These are phyloP conservation scores for Alternaria sp. DNA, from an alignment of 2,329 filamentous ascomycete genomes.

Conservation along the genomic window DNA sequence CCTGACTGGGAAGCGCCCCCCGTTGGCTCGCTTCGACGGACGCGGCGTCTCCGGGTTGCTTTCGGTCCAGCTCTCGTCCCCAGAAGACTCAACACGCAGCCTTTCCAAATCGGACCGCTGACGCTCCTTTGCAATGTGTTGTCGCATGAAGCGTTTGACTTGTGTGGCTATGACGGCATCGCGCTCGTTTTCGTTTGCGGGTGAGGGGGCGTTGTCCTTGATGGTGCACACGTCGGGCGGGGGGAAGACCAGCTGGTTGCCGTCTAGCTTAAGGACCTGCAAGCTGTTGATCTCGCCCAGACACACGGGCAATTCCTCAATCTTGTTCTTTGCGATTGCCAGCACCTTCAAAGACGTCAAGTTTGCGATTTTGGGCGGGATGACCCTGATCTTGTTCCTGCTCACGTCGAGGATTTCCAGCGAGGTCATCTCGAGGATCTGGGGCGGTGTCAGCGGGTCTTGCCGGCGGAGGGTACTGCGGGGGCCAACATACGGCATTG, in stretches of 20 bases:
- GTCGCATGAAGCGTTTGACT: conserved; percentile 64
- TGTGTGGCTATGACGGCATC: conserved; percentile 66
- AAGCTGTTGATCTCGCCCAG: conserved; percentile 89
- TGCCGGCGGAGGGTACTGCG: background rate
- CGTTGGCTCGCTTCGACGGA: conserved; percentile 63
- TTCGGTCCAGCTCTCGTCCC: conserved; percentile 63
- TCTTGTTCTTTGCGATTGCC: conserved; percentile 84
- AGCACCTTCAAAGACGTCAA: conserved; percentile 87
- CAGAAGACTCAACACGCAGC: conserved; percentile 53
- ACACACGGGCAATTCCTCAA: conserved; percentile 81
- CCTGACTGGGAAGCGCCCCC: conserved; percentile 67
- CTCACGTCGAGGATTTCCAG: conserved; percentile 93
- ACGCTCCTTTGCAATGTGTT: conserved; percentile 47
- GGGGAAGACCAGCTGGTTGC: conserved; percentile 84
- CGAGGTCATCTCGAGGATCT: conserved; percentile 85
- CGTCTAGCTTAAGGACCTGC: conserved; percentile 86
- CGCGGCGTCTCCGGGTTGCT: conserved; percentile 78
- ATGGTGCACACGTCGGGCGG: conserved; percentile 56
- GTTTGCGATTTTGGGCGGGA: conserved; percentile 80
- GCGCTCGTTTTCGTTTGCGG: conserved; percentile 64
- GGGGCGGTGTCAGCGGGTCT: conserved; percentile 17
- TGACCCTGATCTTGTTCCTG: conserved; percentile 78
- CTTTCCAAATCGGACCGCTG: conserved; percentile 42
- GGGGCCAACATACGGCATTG: conserved; percentile 60
- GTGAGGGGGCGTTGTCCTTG: conserved; percentile 49